Conservation (phyloP, 306 rosid species). For the Vicia villosa region DNA sequence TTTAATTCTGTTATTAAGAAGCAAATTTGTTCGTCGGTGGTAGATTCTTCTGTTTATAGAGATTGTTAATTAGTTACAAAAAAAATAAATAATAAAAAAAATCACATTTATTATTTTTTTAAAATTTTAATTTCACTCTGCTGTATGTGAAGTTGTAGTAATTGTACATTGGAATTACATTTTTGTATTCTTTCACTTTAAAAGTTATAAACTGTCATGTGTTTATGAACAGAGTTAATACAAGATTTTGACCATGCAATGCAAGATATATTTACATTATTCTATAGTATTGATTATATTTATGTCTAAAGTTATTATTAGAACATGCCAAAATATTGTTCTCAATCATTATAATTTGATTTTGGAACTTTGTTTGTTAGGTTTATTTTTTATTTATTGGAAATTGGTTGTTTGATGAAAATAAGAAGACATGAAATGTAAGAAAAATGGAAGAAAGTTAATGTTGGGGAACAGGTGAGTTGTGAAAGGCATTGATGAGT, state of each 20-base stretch:
- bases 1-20: slow-evolving; percentile 53
- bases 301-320: background rate
- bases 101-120: slow-evolving; percentile 29
- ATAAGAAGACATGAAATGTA: background rate
- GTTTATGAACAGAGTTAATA: slow-evolving; percentile 22
- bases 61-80: slow-evolving; percentile 55
- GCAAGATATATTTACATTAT: background rate
- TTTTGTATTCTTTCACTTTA: slow-evolving; percentile 34
- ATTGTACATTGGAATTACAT: slow-evolving; percentile 55
- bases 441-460: background rate
- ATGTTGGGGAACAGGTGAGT: slow-evolving; percentile 20
- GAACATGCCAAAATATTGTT: background rate
- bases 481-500: slow-evolving; percentile 55
- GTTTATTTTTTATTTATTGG: background rate
- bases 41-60: slow-evolving; percentile 79
- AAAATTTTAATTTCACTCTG: background rate
- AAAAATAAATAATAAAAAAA: background rate
- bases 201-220: slow-evolving; percentile 17
- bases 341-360: slow-evolving; percentile 19
- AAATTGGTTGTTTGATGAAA: slow-evolving; percentile 11
- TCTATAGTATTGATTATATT: background rate
- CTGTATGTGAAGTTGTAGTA: slow-evolving; percentile 37
- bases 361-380: slow-evolving; percentile 15
- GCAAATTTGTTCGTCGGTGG: slow-evolving; percentile 56
- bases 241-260: slow-evolving; percentile 30